A percentile compares a stretch with the other conserved stretches of the same genome.
These are phyloP conservation scores for Tetrastigma voinierianum DNA, from an alignment of 164 flowering plant genomes.

Conservation along the genomic window DNA sequence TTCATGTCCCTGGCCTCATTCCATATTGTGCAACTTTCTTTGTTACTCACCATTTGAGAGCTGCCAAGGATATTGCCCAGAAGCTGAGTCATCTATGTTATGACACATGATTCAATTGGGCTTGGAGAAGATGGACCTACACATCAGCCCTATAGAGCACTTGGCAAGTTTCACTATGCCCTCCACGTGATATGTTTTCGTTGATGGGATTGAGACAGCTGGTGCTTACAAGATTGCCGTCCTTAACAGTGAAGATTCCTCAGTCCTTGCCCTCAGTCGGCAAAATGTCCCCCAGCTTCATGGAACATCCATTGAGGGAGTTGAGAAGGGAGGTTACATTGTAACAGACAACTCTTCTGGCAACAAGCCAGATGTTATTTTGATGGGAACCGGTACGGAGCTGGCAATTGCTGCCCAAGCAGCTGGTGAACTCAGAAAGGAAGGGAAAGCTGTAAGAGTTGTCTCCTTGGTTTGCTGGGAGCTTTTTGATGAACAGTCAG, in stretches of 20 bases:
- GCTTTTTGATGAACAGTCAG: slow-evolving; percentile 71
- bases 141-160: slow-evolving; percentile 88
- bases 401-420: slow-evolving; percentile 79
- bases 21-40: slow-evolving; percentile 99
- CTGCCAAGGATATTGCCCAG: slow-evolving; percentile 86
- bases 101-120: slow-evolving; percentile 78
- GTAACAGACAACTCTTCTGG: slow-evolving; percentile 56
- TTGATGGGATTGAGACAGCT: slow-evolving; percentile 65
- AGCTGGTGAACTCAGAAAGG: slow-evolving; percentile 68
- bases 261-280: slow-evolving; percentile 88
- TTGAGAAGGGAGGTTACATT: slow-evolving; percentile 54
- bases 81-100: slow-evolving; percentile 61
- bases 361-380: slow-evolving; percentile 40
- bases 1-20: slow-evolving; percentile 82
- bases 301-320: slow-evolving; percentile 88
- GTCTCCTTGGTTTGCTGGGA: slow-evolving; percentile 59
- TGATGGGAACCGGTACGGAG: slow-evolving; percentile 64
- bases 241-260: slow-evolving; percentile 73
- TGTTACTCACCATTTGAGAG: slow-evolving; percentile 98
- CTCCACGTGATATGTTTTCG: slow-evolving; percentile 66
- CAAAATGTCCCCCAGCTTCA: slow-evolving; percentile 84
- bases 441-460: slow-evolving; percentile 47
- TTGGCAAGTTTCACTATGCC: slow-evolving; percentile 99
- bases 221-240: slow-evolving; percentile 81
- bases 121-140: slow-evolving; percentile 80